These are phyloP conservation scores for Xylaria bambusicola DNA, from an alignment of 495 filamentous ascomycete species.

Conservation along the genomic window DNA sequence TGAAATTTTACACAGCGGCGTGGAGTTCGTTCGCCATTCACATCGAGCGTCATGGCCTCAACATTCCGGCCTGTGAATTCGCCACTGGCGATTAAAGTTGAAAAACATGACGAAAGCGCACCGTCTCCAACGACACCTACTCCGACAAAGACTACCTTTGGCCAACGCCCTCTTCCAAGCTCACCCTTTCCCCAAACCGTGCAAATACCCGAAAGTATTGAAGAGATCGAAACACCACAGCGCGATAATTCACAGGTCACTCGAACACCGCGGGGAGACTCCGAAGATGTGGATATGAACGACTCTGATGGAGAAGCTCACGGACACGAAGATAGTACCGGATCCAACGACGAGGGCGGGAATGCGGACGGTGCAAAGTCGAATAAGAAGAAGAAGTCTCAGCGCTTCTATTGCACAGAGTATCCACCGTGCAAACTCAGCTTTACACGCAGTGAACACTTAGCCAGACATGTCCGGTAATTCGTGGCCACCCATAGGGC, in stretches of 20 bases:
- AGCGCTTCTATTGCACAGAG: conserved; percentile 96
- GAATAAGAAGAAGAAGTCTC: conserved; percentile 93
- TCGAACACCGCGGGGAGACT: conserved; percentile 59
- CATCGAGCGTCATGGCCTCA: conserved; percentile 42
- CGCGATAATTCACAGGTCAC: conserved; percentile 64
- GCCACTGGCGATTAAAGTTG: conserved; percentile 55
- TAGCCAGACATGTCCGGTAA: conserved; percentile 91
- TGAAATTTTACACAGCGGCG: background rate
- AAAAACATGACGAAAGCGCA: conserved; percentile 52
- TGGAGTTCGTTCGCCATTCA: background rate
- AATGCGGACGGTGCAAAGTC: conserved; percentile 63
- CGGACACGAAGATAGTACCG: conserved; percentile 59
- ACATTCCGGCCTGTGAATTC: conserved; percentile 79
- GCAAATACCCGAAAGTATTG: conserved; percentile 46
- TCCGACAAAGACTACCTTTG: conserved; percentile 63
- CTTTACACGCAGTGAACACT: conserved; percentile 94
- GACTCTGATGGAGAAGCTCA: conserved; percentile 64
- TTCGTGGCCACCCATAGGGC: background rate
- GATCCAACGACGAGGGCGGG: conserved; percentile 77
- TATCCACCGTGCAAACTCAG: conserved; percentile 93
- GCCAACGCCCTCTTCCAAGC: conserved; percentile 62
- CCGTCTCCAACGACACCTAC: conserved; percentile 67
- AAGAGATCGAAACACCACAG: conserved; percentile 40
- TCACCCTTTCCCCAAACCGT: conserved; percentile 58
- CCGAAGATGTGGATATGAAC: conserved; percentile 76